Evolutionary conservation across 345 rosid species (phyloP), one percentile per base, ranked within the genome.

Genomic region (Populus alba): DNA sequence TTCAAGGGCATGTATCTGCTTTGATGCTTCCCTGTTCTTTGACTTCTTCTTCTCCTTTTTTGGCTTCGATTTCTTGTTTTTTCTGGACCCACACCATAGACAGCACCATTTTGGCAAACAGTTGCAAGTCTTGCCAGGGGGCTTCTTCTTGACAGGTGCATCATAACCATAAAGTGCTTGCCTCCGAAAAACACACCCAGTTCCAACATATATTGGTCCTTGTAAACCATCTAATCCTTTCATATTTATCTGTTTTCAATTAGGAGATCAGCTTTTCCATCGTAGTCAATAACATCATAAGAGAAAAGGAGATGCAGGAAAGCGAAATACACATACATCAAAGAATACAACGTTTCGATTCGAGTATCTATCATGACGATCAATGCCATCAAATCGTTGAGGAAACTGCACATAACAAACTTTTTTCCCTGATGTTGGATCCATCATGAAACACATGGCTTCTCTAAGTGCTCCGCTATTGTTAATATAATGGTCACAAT

Each of bases 361-460:
- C 35, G 98, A 95, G 87, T 95, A 95, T 84, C 98, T 77, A 88
- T 95, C 98, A 66, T 95, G 97, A 45, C 94, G 91, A 91, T 95
- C 98, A 81, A 96, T 96, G 33, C 99, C 99, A 73, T 96, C 99
- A 41, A 96, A 96, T 87, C 99, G 90, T 88, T 96, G 99, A 79
- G 99, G 99, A 84, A 96, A 96, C 76, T 96, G 99, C 79, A 96
- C 99, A 70, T 96, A 96, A 86, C 98, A 95, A 77, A 95, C 91
- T 82, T 91, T 92, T 86, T 95, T 95, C 77, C 98, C 98, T 5
- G 87, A 89, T 51, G 86, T 87, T 6, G 97, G 98, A 74, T 95
- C 98, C 98, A 93, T 95, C 98, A 95, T 87, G 87, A 96, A 96
- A 85, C 99, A 96, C 99, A 96, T 96, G 1, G 99, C 92, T 87